Percentiles rank a stretch among this genome's conserved stretches.
These are phyloP conservation scores for Entophlyctis luteolus DNA, from an alignment of 192 early-diverging fungal genomes.

Conservation along the genomic window DNA sequence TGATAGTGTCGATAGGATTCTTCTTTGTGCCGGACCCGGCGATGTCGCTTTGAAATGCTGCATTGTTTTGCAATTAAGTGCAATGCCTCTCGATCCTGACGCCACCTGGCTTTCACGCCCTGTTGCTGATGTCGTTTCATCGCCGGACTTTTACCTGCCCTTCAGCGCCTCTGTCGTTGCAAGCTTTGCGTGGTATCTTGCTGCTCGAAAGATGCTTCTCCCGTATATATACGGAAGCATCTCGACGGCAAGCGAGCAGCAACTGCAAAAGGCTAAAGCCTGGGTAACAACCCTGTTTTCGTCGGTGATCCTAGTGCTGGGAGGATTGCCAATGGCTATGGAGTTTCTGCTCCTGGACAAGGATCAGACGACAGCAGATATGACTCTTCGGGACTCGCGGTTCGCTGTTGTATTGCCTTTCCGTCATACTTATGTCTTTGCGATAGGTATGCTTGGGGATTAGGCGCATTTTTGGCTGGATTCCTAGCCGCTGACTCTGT, in stretches of 20 bases:
- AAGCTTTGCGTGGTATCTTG: not conserved
- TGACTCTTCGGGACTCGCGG: not conserved
- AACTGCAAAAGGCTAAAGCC: slow-evolving; percentile 4
- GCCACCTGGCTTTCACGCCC: not conserved
- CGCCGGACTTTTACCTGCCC: not conserved
- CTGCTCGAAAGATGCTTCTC: not conserved
- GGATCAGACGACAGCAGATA: not conserved
- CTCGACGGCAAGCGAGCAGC: not conserved
- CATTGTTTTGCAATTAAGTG: too few relatives aligned
- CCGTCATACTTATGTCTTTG: not conserved
- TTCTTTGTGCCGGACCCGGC: slow-evolving; percentile 47
- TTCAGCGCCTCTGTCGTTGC: not conserved
- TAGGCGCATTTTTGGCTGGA: slow-evolving; percentile 45
- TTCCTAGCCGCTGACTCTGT: slow-evolving; percentile 53
- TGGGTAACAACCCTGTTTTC: not conserved
- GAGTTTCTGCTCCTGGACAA: not conserved
- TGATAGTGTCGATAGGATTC: slow-evolving; percentile 80
- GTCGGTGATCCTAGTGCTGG: not conserved
- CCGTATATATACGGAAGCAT: not conserved
- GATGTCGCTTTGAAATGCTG: not conserved
- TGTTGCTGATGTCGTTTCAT: not conserved
- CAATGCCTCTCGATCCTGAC: slow-evolving; percentile 5
- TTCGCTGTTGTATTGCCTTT: not conserved
- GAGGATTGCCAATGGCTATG: not conserved
- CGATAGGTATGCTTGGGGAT: slow-evolving; percentile 4